Evolutionary conservation across 179 eudicot species (phyloP).

Genomic region (Nepenthes alata): DNA sequence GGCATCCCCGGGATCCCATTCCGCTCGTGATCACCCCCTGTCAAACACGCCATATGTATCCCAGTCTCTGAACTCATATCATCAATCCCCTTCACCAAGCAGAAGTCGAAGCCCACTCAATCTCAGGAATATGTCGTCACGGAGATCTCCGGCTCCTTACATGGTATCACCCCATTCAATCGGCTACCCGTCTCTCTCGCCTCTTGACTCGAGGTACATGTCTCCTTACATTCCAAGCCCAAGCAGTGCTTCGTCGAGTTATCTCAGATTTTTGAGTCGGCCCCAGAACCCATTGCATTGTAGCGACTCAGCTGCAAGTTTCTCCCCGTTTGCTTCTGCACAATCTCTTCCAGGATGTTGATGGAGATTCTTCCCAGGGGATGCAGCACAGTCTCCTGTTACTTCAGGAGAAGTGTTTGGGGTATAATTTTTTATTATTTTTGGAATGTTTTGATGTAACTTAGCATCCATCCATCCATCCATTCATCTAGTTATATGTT

Average conservation of each 20-base stretch:
- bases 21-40: slow-evolving; percentile 30
- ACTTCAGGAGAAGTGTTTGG: too few relatives aligned
- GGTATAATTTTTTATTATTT: too few relatives aligned
- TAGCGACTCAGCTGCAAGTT: slow-evolving; percentile 63
- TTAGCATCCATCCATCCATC: too few relatives aligned
- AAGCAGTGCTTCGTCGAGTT: slow-evolving; percentile 48
- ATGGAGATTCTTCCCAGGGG: slow-evolving; percentile 3
- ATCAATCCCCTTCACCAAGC: slow-evolving; percentile 31
- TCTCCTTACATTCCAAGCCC: slow-evolving; percentile 55
- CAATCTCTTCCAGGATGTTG: slow-evolving; percentile 73
- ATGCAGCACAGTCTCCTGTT: too few relatives aligned
- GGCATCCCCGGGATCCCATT: slow-evolving; percentile 24
- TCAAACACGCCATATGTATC: slow-evolving; percentile 37
- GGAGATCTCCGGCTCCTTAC: slow-evolving; percentile 44
- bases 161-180: slow-evolving; percentile 44
- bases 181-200: slow-evolving; percentile 60
- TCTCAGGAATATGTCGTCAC: slow-evolving; percentile 53
- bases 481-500: too few relatives aligned
- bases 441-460: too few relatives aligned
- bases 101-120: slow-evolving; percentile 54
- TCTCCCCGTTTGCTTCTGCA: slow-evolving; percentile 65
- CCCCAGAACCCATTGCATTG: slow-evolving; percentile 44
- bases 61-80: slow-evolving; percentile 27
- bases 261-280: slow-evolving; percentile 49
- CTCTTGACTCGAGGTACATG: slow-evolving; percentile 45